phyloP scores from a whole-genome alignment of 2,329 filamentous ascomycete genomes.

The Myrmaecium sp. region DNA sequence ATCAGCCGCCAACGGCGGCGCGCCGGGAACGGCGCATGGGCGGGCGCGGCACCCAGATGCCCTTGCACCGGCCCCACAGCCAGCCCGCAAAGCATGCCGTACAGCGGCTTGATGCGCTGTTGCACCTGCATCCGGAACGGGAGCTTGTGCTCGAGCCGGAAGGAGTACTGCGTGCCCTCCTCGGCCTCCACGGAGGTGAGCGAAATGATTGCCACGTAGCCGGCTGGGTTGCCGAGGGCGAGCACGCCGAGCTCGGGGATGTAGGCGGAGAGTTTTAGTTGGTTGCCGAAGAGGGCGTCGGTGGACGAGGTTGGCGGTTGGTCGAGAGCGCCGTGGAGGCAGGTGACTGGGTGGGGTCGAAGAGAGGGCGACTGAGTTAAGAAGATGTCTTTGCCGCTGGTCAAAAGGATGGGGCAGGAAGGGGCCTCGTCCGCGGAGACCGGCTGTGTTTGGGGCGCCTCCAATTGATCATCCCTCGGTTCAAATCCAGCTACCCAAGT shows the following conservation, averaged over 20 bases:
- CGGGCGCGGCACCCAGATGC: conserved; percentile 10
- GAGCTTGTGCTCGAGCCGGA: conserved; percentile 40
- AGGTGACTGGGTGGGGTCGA: conserved; percentile 2
- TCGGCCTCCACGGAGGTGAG: conserved; percentile 28
- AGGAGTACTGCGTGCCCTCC: conserved; percentile 21
- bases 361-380: conserved; percentile 6
- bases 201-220: conserved; percentile 44
- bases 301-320: not conserved
- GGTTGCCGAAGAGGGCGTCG: conserved; percentile 20
- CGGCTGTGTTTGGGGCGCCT: too few species aligned
- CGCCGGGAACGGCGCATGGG: conserved; percentile 13
- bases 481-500: too few species aligned
- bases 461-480: too few species aligned
- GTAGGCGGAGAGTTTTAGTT: conserved; percentile 44
- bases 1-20: conserved; percentile 45
- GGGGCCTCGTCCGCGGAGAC: too few species aligned
- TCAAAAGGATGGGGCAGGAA: too few species aligned
- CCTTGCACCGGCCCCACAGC: conserved; percentile 48
- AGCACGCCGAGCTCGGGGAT: conserved; percentile 57
- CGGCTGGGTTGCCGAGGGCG: conserved; percentile 48
- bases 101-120: conserved; percentile 23
- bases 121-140: conserved; percentile 39
- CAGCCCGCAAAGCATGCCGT: conserved; percentile 44
- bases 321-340: not conserved
- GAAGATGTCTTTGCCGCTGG: too few species aligned